Evolutionary conservation across 1,139 yeast species (phyloP), one percentile per base, ranked within the genome.

Genomic region (Lodderomyces metapsilosis): DNA sequence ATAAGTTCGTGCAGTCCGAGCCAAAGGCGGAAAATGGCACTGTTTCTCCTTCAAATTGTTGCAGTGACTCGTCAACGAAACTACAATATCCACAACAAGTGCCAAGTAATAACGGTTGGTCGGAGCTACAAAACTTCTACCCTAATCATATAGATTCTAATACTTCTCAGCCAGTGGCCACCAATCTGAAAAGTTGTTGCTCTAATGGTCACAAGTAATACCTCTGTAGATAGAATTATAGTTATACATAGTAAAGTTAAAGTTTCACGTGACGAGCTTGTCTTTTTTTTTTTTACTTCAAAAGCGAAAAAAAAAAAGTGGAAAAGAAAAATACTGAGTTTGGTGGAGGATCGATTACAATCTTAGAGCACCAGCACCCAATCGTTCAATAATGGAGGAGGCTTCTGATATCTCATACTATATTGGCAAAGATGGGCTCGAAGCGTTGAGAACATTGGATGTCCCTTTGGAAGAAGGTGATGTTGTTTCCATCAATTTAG

Each of bases 391-490:
- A 11, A 63, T 63, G 68, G 68, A 60, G 40, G 64, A 65, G 37
- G 57, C 66, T 15, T 52, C 53, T 42, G 76, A 69, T 52, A 57
- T 66, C 40, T 64, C 74, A 28, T 72, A 55, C 56, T 71, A 71
- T 51, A 51, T 66, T 41, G 73, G 71, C 24, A 53, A 57, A 32
- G 64, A 58, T 37, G 64, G 61, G 34, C 52, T 52, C 12, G 75
- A 69, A 46, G 50, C 62, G 12, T 47, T 58, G 37, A 62, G 62
- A 21, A 64, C 61, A 38, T 61, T 82, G 48, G 89, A 83, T 59
- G 81, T 86, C 51, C 91, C 89, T 12, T 66, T 84, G 56, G 82
- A 76, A 49, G 87, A 84, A 40, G 87, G 84, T 40, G 88, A 84
- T 60, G 79, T 84, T 50, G 92, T 84, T 46, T 74, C 81, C 43